Evolutionary conservation across 169 alveolate species (phyloP).

Genomic region (Cyclospora cayetanensis): DNA sequence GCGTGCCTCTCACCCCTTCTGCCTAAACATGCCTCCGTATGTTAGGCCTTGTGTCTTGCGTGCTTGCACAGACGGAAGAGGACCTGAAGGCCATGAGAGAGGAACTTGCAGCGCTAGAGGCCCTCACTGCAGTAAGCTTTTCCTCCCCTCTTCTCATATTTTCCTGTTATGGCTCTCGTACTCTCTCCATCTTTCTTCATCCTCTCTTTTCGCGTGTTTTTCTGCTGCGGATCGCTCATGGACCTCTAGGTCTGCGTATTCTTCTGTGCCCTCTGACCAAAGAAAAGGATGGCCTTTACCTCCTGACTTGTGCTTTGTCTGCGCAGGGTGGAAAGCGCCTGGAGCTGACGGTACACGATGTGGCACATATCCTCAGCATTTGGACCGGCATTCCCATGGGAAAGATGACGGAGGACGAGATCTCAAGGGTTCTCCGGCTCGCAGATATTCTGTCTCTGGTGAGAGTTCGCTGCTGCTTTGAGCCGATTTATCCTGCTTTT

Average conservation of each 20-base stretch:
- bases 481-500: no score
- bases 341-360: constrained; percentile 62
- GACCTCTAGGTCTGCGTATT: no score
- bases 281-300: no score
- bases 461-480: no score
- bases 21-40: neutral
- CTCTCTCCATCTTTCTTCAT: no score
- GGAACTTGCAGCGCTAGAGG: constrained; percentile 71
- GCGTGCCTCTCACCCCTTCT: neutral
- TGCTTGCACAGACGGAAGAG: constrained; percentile 78
- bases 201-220: no score
- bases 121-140: neutral
- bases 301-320: neutral
- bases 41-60: neutral
- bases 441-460: constrained; percentile 39
- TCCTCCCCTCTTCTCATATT: no score
- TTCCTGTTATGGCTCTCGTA: no score
- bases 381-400: constrained; percentile 86
- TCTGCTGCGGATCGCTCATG: no score
- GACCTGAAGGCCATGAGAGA: constrained; percentile 80
- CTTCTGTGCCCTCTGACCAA: no score
- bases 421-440: constrained; percentile 77
- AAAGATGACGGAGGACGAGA: constrained; percentile 82
- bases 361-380: constrained; percentile 39
- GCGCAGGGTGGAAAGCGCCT: constrained; percentile 78